Evolutionary conservation across 352 stramenopile genomes (phyloP).

Genomic region (Phytopythium vexans): DNA sequence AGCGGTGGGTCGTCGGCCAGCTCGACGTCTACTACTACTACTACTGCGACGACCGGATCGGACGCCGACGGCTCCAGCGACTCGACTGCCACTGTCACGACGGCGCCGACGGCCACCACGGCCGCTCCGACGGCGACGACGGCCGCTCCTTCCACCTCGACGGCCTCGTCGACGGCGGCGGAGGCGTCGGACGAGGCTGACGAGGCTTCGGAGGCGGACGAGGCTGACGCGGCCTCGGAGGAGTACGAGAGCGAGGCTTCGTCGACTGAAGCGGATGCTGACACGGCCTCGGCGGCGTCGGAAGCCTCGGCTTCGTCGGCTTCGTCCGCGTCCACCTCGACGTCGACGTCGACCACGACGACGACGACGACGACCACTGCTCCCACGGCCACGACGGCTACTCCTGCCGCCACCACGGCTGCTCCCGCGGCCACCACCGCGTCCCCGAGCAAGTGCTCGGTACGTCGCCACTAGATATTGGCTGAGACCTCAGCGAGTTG

Average conservation of each 20-base stretch:
- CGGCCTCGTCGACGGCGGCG: not conserved
- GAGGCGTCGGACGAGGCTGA: slow-evolving; percentile 2
- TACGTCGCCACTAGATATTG: slow-evolving; percentile 15
- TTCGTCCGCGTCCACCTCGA: slow-evolving; percentile 4
- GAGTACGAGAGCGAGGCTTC: not conserved
- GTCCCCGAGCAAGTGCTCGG: slow-evolving; percentile 21
- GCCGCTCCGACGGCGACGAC: not conserved
- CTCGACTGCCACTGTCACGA: slow-evolving; percentile 6
- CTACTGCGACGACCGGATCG: not conserved
- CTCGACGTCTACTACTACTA: slow-evolving; percentile 7
- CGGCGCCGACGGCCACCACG: slow-evolving; percentile 4
- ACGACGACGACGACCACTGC: slow-evolving; percentile 2
- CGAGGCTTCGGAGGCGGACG: not conserved
- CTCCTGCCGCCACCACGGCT: not conserved
- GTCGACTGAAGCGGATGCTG: too few relatives aligned
- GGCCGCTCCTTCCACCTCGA: not conserved
- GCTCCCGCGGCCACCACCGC: slow-evolving; percentile 4
- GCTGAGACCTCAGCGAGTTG: too few relatives aligned
- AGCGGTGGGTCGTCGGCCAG: slow-evolving; percentile 13
- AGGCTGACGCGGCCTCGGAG: not conserved
- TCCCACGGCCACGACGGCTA: not conserved
- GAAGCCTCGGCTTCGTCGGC: slow-evolving; percentile 1
- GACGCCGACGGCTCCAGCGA: slow-evolving; percentile 2
- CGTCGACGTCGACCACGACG: slow-evolving; percentile 7
- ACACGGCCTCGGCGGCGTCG: not conserved